Base-by-base conservation (phyloP, 345 rosid species). In the Passiflora organensis region DNA sequence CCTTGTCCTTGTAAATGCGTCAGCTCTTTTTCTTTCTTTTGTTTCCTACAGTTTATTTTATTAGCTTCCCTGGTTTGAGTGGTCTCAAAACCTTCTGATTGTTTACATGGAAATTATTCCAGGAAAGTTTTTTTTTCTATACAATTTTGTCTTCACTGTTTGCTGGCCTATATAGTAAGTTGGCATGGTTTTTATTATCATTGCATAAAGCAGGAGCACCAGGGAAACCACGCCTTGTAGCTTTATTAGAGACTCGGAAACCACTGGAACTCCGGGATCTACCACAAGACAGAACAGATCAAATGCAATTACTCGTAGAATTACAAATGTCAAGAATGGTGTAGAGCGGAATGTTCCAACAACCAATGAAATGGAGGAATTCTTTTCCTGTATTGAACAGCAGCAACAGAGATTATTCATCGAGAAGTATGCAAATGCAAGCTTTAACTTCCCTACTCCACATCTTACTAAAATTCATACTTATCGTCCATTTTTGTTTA, bases 351-450 rank as follows among this genome's bases (percentile, higher is more conserved):
- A 58, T 46, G 70, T 76, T 55, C 87, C 89, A 6, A 70, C 74
- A 16, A 19, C 77, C 14, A 34, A 24, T 10, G 95, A 89, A 77
- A 75, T 89, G 54, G 97, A 82, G 53, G 95, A 82, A 42, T 86
- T 86, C 73, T 84, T 89, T 71, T 78, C 79, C 32, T 50, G 10
- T 55, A 75, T 75, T 12, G 97, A 89, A 66, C 76, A 78, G 42
- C 73, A 71, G 49, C 85, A 80, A 38, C 82, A 59, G 38, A 75
- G 65, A 72, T 45, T 68, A 13, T 86, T 84, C 62, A 65, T 53
- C n/a, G 83, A 86, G 34, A 86, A 82, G 95, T 89, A 85, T n/a
- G n/a, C n/a, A n/a, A n/a, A n/a, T n/a, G n/a, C n/a, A n/a, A 28
- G 34, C 34, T 39, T 39, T 39, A 3, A 2, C 43, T n/a, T n/a